These are phyloP conservation scores for Coemansia sp. DNA, from an alignment of 192 early-diverging fungal species.

Conservation along the genomic window DNA sequence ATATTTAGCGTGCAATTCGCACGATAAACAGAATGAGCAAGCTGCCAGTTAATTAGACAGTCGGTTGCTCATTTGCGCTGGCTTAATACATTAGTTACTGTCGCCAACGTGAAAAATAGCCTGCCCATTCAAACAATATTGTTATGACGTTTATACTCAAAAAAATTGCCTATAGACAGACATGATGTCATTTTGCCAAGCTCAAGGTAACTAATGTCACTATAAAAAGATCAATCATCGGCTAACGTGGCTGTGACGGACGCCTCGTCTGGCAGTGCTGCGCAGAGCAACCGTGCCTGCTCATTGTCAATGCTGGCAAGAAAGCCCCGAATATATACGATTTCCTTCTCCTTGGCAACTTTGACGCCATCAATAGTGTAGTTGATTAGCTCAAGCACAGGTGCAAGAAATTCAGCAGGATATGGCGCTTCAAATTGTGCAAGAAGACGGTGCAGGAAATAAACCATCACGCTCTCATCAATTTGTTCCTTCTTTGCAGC, in stretches of 20 bases:
- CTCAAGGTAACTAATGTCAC: no score
- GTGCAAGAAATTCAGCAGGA: slow-evolving; percentile 22
- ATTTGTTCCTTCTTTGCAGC: slow-evolving; percentile 50
- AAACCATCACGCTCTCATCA: slow-evolving; percentile 68
- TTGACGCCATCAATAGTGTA: slow-evolving; percentile 28
- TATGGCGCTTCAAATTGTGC: slow-evolving; percentile 40
- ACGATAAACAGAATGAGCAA: no score
- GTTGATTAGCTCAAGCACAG: slow-evolving; percentile 32
- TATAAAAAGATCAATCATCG: background rate
- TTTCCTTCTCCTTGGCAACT: slow-evolving; percentile 27
- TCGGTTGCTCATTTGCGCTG: no score
- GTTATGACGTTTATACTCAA: no score
- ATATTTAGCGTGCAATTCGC: no score
- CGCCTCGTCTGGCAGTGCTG: background rate
- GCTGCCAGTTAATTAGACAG: no score
- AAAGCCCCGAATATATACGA: slow-evolving; percentile 23
- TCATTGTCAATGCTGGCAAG: slow-evolving; percentile 24
- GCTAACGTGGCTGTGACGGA: background rate
- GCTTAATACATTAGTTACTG: no score
- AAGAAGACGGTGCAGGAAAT: slow-evolving; percentile 59
- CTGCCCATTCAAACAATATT: no score
- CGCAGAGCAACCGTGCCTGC: slow-evolving; percentile 9
- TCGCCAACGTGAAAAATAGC: no score
- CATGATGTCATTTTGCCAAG: no score
- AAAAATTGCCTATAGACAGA: no score